Base-by-base conservation (phyloP, 202 grass and related monocot species). In the Zoysia matrella region DNA sequence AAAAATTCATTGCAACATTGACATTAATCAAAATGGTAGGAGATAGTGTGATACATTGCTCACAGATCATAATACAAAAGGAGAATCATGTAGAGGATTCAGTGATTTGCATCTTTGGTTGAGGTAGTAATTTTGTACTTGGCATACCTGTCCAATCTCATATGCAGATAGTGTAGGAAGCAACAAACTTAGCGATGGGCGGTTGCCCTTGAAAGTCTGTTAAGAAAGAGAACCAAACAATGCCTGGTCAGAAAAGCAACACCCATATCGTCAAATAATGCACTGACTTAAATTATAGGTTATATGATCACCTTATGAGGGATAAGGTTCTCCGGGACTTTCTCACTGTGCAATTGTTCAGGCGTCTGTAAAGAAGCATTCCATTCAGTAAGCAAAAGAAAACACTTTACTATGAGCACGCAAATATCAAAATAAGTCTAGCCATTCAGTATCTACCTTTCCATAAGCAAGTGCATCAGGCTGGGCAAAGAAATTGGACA, bases 401-500 rank as follows among this genome's bases (percentile, higher is more conserved):
- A 69, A 74, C 30, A 68, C 39, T 53, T 69, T 71, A 43, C 71
- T 64, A 76, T 54, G 30, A 36, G 49, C n/a, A 10, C 15, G 14
- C 2, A 52, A n/a, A 73, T 15, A 36, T 5, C 3, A 8, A 69
- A 75, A 79, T 71, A 66, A 65, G 54, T 52, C 49, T 63, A 88
- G 76, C 36, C 67, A 62, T 62, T 43, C 67, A 50, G 14, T 51
- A 89, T 61, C 51, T 75, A 99, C 96, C 89, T 99, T 99, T 84
- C 96, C 96, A 82, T 99, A 99, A 77, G 96, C 93, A 96, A 99
- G 96, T 46, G 96, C 96, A 87, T 99, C 96, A 90, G 96, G 93
- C 77, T 99, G 93, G 75, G 93, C 96, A 82, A 99, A 96, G 89
- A 99, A 99, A 84, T 99, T 99, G 54, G 96, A 99, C 96, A 96